Evolutionary conservation across 2,329 filamentous ascomycete species (phyloP), one percentile per base, ranked within the genome.

Genomic region (Colletotrichum salicis): DNA sequence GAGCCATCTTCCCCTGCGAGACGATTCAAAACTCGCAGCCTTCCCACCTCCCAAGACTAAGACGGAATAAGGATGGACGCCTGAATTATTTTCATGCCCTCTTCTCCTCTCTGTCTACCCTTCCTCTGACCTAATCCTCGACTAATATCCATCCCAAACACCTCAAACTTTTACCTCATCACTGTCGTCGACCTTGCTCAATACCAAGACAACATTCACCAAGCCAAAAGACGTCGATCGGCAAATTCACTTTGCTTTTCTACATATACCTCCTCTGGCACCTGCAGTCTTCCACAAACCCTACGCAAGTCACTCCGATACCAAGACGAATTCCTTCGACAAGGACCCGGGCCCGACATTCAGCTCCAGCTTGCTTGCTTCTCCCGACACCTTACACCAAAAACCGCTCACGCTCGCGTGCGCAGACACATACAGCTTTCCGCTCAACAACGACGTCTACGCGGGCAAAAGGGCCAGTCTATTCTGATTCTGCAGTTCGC

Each of bases 11-110:
- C 52, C 59, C 64, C 54, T 67, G 48, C 64, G 58, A 62, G 19
- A n/a, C 58, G 41, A 57, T 62, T 71, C 69, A 71, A 71, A 71
- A 71, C 64, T 71, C 57, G 65, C 58, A 71, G 69, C 69, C 69
- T 71, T 71, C 69, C 69, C 64, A 71, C 69, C 33, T 37, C 58
- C 54, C 58, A 31, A 48, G 35, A 27, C 69, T 64, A 22, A 33
- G 54, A 31, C 13, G 24, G 19, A 13, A 15, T 12, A 24, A 57
- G 31, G 62, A 54, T 37, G 64, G 64, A 51, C 54, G 69, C 64
- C 54, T 71, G 64, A 64, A 64, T 48, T 69, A 41, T 69, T 69
- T 33, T 69, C 64, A 64, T 55, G n/a, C 13, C 22, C 61, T 54
- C 54, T 31, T 33, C 48, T 41, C 45, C 52, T 22, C 52, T 65